These are phyloP conservation scores for Saturnispora quitensis DNA, from an alignment of 805 yeast genomes.

Conservation along the genomic window DNA sequence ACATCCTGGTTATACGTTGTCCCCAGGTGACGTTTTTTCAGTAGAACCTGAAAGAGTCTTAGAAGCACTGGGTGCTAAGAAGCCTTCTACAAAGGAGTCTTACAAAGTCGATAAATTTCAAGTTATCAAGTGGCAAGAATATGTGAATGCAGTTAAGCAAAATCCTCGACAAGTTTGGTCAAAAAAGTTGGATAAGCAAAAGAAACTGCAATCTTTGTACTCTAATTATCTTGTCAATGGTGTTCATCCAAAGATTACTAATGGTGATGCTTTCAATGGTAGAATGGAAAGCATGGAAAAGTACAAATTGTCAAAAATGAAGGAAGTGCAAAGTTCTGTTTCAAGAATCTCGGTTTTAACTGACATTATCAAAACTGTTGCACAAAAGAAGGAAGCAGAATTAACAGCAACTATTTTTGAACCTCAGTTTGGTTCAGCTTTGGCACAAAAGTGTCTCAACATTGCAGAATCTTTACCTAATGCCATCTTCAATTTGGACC, in stretches of 20 bases:
- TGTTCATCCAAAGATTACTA: constrained; percentile 14
- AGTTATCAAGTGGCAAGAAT: constrained; percentile 66
- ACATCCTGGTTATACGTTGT: constrained; percentile 70
- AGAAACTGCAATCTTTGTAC: constrained; percentile 27
- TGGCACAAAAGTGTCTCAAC: constrained; percentile 27
- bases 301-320: constrained; percentile 30
- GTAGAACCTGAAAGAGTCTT: constrained; percentile 83
- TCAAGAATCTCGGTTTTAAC: constrained; percentile 41
- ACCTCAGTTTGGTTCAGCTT: constrained; percentile 28
- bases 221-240: constrained; percentile 17
- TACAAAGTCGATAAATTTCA: constrained; percentile 64
- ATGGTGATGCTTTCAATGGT: constrained; percentile 12
- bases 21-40: constrained; percentile 79
- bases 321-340: constrained; percentile 23
- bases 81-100: constrained; percentile 67
- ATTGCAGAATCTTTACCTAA: constrained; percentile 26
- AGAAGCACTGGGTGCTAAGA: constrained; percentile 73
- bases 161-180: constrained; percentile 53
- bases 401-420: constrained; percentile 26
- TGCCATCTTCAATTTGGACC: constrained; percentile 19
- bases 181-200: constrained; percentile 37
- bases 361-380: constrained; percentile 31
- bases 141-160: constrained; percentile 48
- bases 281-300: constrained; percentile 23
- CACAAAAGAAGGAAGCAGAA: constrained; percentile 13